Conservation (phyloP, 257 asterid species). For the Nyctanthes arbortristis region DNA sequence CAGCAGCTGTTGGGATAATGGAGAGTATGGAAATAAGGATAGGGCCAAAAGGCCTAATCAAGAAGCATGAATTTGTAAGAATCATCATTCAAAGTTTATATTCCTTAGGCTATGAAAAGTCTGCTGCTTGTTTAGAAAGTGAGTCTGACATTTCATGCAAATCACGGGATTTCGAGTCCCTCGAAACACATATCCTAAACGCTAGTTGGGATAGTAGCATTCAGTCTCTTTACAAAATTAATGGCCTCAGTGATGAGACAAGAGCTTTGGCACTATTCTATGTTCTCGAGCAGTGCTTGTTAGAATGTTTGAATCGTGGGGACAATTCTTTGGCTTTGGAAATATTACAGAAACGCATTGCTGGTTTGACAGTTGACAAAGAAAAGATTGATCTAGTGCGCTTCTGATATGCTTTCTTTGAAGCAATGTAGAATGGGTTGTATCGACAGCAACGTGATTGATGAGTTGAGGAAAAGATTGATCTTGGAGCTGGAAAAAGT, state of each 20-base stretch:
- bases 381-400: slow-evolving; percentile 68
- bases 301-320: slow-evolving; percentile 66
- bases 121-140: slow-evolving; percentile 77
- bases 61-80: slow-evolving; percentile 70
- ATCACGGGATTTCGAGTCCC: slow-evolving; percentile 48
- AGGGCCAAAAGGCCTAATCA: slow-evolving; percentile 64
- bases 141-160: slow-evolving; percentile 70
- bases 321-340: slow-evolving; percentile 56
- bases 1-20: slow-evolving; percentile 33
- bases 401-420: slow-evolving; percentile 49
- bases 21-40: slow-evolving; percentile 39
- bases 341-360: slow-evolving; percentile 50
- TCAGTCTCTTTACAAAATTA: slow-evolving; percentile 35
- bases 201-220: slow-evolving; percentile 75
- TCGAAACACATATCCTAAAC: slow-evolving; percentile 50
- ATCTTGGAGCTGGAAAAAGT: slow-evolving; percentile 53
- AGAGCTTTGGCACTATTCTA: slow-evolving; percentile 63
- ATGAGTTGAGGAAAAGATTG: slow-evolving; percentile 46
- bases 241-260: slow-evolving; percentile 52
- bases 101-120: slow-evolving; percentile 66
- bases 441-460: slow-evolving; percentile 36
- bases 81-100: slow-evolving; percentile 62
- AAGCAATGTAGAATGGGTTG: slow-evolving; percentile 45
- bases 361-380: slow-evolving; percentile 41
- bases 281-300: slow-evolving; percentile 68